These are phyloP conservation scores for Chaetomiaceae sp. DNA, from an alignment of 2,329 filamentous ascomycete genomes.

Conservation along the genomic window DNA sequence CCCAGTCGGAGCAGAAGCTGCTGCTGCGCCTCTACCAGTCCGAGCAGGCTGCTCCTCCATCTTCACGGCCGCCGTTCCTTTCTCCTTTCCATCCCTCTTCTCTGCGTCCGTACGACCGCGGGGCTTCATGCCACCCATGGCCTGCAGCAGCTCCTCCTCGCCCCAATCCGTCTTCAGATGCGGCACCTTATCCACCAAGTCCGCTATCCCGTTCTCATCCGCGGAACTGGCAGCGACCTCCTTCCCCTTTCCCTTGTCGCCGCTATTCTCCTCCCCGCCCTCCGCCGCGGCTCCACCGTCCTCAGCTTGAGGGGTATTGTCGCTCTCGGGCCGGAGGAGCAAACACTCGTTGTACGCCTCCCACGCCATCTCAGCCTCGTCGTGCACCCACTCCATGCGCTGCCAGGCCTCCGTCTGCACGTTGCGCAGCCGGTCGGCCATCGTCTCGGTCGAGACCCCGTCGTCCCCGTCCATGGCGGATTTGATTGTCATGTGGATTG, in stretches of 20 bases:
- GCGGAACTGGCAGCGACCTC: constrained; percentile 19
- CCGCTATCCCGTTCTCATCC: constrained; percentile 22
- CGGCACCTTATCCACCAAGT: constrained; percentile 38
- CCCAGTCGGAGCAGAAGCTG: constrained; percentile 25
- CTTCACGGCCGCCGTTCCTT: neutral
- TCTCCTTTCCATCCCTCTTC: constrained; percentile 1
- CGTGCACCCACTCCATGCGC: constrained; percentile 73
- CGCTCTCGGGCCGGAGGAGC: constrained; percentile 42
- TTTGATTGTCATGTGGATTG: constrained; percentile 85
- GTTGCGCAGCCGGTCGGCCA: constrained; percentile 67
- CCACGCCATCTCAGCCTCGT: constrained; percentile 73
- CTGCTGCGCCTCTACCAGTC: constrained; percentile 16
- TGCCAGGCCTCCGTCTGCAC: constrained; percentile 84
- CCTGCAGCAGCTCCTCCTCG: constrained; percentile 42
- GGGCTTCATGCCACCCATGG: constrained; percentile 37
- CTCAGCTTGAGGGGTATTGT: constrained; percentile 18
- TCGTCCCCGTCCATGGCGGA: constrained; percentile 59
- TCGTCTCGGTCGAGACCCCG: constrained; percentile 60
- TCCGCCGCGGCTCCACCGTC: constrained; percentile 28
- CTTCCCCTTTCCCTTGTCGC: constrained; percentile 24
- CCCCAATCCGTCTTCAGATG: constrained; percentile 40
- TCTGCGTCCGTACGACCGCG: neutral
- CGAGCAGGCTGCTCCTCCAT: constrained; percentile 10
- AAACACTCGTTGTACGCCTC: constrained; percentile 70
- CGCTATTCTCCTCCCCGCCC: constrained; percentile 31